Percentiles rank a stretch among this genome's conserved stretches.
phyloP scores from a whole-genome alignment of 768 basidiomycete species.

The Psilocybe cubensis region DNA sequence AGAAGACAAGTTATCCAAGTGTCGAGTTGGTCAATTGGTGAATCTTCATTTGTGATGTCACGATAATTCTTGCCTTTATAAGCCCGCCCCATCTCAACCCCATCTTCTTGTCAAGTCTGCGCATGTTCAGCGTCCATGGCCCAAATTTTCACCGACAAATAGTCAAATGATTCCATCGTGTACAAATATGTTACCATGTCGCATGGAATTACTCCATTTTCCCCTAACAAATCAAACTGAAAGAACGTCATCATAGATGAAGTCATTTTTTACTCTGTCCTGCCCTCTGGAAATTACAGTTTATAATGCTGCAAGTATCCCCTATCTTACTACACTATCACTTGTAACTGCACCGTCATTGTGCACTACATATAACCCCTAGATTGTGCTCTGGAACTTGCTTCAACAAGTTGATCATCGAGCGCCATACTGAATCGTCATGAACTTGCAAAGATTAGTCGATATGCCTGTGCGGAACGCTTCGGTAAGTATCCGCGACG shows the following conservation, averaged over 20 bases:
- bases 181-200: background rate
- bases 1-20: no score
- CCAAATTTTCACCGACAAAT: background rate
- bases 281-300: background rate
- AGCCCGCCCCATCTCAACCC: background rate
- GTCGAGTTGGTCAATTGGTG: no score
- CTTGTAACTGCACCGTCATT: background rate
- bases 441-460: constrained; percentile 1
- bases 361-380: background rate
- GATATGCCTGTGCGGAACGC: background rate
- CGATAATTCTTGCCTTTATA: no score
- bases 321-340: background rate
- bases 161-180: background rate
- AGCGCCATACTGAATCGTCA: background rate
- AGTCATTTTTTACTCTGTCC: constrained; percentile 5
- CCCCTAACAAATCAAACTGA: background rate
- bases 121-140: background rate
- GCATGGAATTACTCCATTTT: constrained; percentile 9
- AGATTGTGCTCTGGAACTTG: no score
- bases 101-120: background rate
- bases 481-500: background rate
- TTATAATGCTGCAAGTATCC: background rate
- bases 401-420: background rate
- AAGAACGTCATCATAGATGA: constrained; percentile 13
- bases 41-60: no score